Base-by-base conservation (phyloP, 805 yeast genomes). In the Candida ipomoeae region DNA sequence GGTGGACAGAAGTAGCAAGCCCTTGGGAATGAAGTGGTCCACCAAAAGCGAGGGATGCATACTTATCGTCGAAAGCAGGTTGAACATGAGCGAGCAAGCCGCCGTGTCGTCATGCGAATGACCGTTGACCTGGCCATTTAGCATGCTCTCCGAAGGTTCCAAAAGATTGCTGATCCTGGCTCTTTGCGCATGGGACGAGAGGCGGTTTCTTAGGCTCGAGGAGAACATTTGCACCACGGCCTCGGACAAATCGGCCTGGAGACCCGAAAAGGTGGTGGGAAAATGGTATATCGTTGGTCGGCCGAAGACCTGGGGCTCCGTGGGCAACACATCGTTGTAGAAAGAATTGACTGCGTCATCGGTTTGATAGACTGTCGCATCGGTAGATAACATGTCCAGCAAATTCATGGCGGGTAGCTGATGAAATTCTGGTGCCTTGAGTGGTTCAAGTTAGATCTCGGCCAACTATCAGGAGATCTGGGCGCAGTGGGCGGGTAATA, bases 21-120 rank as follows among this genome's bases (percentile, higher is more conserved):
- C 84, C 56, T 82, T 81, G 6, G 94, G 90, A 63, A 86, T 82
- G 58, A 81, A 87, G 64, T 87, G 94, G 56, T 85, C 87, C 31
- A 87, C 91, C 40, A 87, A 63, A 37, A 87, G 66, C 39, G 85
- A 81, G 2, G 92, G 89, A 64, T 87, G 91, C 57, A 78, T 82
- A 3, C 78, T 70, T 0, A 83, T 66, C n/a, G 76, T 74, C 35
- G 71, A 60, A 4, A 84, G 61, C 56, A 78, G 82, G 6, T 74
- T 71, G 40, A 71, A 63, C 49, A 79, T 61, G 49, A 80, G 57
- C 38, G 69, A 64, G n/a, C 78, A 63, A 54, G 38, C 32, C 17
- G 44, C 35, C 10, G 44, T 36, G 15, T 48, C 44, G 23, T 20
- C 42, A 5, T 44, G 49, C 7, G 32, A 18, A 6, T 41, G 37